These are phyloP conservation scores for Lasiodiplodia sp. DNA, from an alignment of 2,329 filamentous ascomycete species.

Conservation along the genomic window DNA sequence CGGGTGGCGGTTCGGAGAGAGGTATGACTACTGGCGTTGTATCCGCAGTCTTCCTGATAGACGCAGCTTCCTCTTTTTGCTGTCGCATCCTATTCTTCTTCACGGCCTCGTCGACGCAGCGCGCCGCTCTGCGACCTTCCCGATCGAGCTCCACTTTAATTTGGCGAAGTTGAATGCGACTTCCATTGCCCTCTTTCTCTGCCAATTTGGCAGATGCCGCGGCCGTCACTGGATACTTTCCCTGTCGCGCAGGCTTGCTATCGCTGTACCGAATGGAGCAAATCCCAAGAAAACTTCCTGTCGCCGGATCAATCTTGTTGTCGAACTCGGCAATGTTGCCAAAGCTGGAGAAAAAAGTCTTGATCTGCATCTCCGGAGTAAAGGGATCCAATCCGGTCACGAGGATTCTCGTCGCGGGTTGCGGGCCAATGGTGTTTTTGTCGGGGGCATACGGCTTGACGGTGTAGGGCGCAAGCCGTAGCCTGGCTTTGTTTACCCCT, in stretches of 20 bases:
- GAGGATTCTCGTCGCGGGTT: slow-evolving; percentile 87
- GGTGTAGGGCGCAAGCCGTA: slow-evolving; percentile 77
- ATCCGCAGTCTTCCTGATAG: slow-evolving; percentile 39
- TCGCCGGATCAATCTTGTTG: slow-evolving; percentile 94
- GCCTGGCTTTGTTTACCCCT: slow-evolving; percentile 65
- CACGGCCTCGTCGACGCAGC: slow-evolving; percentile 77
- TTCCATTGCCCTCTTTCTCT: slow-evolving; percentile 76
- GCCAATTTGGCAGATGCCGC: slow-evolving; percentile 83
- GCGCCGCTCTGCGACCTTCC: slow-evolving; percentile 82
- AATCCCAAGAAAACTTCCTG: slow-evolving; percentile 91
- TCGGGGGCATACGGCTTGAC: slow-evolving; percentile 85
- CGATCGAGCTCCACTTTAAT: slow-evolving; percentile 89
- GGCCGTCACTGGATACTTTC: slow-evolving; percentile 65
- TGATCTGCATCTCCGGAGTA: slow-evolving; percentile 78
- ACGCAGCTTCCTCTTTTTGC: slow-evolving; percentile 51
- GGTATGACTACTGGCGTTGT: slow-evolving; percentile 35
- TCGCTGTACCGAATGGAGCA: slow-evolving; percentile 92
- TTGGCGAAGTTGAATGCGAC: slow-evolving; percentile 77
- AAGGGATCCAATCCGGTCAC: slow-evolving; percentile 97
- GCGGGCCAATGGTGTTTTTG: slow-evolving; percentile 84
- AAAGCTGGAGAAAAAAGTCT: slow-evolving; percentile 77
- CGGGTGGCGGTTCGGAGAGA: slow-evolving; percentile 69
- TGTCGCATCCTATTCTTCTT: slow-evolving; percentile 71
- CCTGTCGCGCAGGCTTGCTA: slow-evolving; percentile 60
- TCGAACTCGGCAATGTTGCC: slow-evolving; percentile 90